Conservation (phyloP, 257 asterid species). For the Marsdenia floribunda region DNA sequence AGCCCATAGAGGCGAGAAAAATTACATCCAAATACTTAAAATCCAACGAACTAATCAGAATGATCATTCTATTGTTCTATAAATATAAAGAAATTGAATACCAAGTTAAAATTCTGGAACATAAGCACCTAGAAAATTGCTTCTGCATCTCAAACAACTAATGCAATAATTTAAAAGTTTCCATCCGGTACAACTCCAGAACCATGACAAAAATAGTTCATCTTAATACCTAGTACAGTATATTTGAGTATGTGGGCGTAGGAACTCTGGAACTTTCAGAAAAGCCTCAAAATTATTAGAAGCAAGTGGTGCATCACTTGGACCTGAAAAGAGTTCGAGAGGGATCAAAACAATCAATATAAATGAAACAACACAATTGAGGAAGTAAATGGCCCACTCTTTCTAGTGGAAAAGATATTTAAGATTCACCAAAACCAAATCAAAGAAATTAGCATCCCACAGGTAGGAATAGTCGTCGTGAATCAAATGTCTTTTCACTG, state of each 20-base stretch:
- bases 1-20: neutral
- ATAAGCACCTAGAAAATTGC: neutral
- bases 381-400: neutral
- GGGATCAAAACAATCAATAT: conserved; percentile 1
- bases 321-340: conserved; percentile 55
- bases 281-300: conserved; percentile 89
- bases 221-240: conserved; percentile 81
- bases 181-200: too few relatives aligned
- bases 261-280: conserved; percentile 89
- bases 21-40: neutral
- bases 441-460: neutral
- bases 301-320: conserved; percentile 93
- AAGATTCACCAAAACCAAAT: neutral
- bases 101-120: neutral
- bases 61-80: neutral
- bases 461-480: neutral
- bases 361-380: neutral
- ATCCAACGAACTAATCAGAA: neutral
- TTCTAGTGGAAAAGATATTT: neutral
- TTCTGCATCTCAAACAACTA: neutral
- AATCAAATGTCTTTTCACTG: neutral
- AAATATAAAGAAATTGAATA: neutral
- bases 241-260: conserved; percentile 91
- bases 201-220: neutral
- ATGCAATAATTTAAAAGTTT: neutral